Conservation (phyloP, 768 basidiomycete genomes). For the Phlebiopsis flavidoalba region DNA sequence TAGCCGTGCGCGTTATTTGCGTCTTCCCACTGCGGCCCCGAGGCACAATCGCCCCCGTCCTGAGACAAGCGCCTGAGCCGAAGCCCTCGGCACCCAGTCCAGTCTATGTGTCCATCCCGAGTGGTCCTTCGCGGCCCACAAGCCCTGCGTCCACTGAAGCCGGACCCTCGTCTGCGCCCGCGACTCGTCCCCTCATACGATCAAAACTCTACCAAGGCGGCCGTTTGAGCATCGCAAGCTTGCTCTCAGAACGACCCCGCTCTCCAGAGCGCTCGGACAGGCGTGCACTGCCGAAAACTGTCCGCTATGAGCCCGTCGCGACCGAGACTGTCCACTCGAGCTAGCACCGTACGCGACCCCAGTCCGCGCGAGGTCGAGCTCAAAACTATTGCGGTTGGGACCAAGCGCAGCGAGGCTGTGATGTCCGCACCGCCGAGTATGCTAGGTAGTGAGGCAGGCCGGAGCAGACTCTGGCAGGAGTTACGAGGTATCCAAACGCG, state of each 20-base stretch:
- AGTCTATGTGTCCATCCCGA: background rate
- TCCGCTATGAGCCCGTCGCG: conserved; percentile 19
- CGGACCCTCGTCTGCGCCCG: conserved; percentile 3
- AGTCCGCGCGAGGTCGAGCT: conserved; percentile 34
- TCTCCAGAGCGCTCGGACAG: conserved; percentile 23
- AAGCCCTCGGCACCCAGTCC: background rate
- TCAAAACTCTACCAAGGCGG: conserved; percentile 19
- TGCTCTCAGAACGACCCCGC: conserved; percentile 28
- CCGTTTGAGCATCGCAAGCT: conserved; percentile 32
- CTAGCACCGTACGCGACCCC: conserved; percentile 26
- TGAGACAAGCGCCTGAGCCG: background rate
- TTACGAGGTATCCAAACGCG: conserved; percentile 44
- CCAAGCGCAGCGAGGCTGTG: conserved; percentile 9
- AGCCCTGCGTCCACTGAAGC: conserved; percentile 13
- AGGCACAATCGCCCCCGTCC: conserved; percentile 29
- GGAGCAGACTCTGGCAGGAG: conserved; percentile 52
- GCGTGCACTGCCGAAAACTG: conserved; percentile 17
- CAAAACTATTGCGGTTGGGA: conserved; percentile 22
- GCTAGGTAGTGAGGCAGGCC: conserved; percentile 30
- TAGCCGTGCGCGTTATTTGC: conserved; percentile 79
- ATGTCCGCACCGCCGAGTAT: conserved; percentile 20
- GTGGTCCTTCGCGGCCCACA: conserved; percentile 5
- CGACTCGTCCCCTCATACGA: conserved; percentile 18
- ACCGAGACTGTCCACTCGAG: conserved; percentile 28
- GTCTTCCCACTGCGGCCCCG: conserved; percentile 55